Evolutionary conservation across 2,329 filamentous ascomycete species (phyloP), one percentile per base, ranked within the genome.

Genomic region (Phaeosphaeria sp.): DNA sequence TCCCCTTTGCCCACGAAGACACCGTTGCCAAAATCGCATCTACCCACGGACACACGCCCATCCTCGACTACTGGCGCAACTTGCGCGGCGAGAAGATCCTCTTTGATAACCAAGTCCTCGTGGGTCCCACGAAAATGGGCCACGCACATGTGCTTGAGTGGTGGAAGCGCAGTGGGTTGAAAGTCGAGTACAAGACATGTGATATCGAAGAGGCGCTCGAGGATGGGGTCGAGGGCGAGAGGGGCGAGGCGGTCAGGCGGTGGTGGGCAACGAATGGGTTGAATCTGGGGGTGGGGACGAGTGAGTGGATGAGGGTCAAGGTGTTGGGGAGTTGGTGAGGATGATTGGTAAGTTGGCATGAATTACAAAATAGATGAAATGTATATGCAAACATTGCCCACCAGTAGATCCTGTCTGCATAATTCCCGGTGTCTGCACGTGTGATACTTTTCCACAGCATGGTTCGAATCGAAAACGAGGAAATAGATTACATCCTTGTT

Each of bases 141-240:
- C 90, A 96, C 74, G 87, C 93, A 2, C 84, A 87, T 36, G 92
- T 97, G 21, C 81, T 98, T 7, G 92, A 97, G 74, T 97, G 94
- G 94, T 97, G 94, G 93, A 90, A 91, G 71, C 84, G 83, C 52
- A 90, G 89, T 67, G 87, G 88, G 0, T 83, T 93, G 66, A 85
- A 86, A 52, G 93, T 97, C 23, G 92, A 96, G 76, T 97, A 97
- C 78, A 93, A 94, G 76, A 96, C 92, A 1, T 97, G 93, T 76
- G 93, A 96, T 76, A 95, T 98, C 60, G 93, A 97, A 75, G 94
- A 97, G 78, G 93, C 93, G 0, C 83, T 97, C 41, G 93, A 97
- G 74, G 93, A 97, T 73, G 91, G 92, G 21, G 86, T 94, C 3
- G 86, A 87, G 39, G 86, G 82, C 1, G 78, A 82, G 4, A 88